phyloP scores from a whole-genome alignment of 768 basidiomycete genomes.

The Plicaturopsis crispa region DNA sequence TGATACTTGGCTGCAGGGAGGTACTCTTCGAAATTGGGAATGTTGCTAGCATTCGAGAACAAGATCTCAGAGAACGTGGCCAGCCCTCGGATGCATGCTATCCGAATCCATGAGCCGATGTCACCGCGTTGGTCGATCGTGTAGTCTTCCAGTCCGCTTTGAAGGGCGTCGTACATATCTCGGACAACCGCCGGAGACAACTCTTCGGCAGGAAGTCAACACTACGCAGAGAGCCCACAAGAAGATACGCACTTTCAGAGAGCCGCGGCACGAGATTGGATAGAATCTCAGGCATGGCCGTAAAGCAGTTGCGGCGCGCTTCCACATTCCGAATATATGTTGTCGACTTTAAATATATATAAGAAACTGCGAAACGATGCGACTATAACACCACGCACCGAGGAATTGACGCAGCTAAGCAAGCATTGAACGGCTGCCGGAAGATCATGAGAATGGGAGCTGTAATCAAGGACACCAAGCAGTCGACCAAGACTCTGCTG shows the following conservation, averaged over 20 bases:
- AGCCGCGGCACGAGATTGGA: conserved; percentile 22
- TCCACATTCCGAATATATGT: conserved; percentile 40
- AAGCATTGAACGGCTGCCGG: conserved; percentile 49
- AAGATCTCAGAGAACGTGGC: conserved; percentile 45
- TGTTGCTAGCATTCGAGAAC: conserved; percentile 31
- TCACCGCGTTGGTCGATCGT: conserved; percentile 93
- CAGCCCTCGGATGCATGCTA: conserved; percentile 66
- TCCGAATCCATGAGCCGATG: conserved; percentile 92
- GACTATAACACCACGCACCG: conserved; percentile 31
- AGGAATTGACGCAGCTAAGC: conserved; percentile 47
- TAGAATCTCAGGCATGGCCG: conserved; percentile 23
- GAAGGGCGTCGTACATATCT: conserved; percentile 45
- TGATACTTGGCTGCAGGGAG: conserved; percentile 54
- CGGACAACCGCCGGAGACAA: conserved; percentile 37
- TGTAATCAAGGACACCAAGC: conserved; percentile 65
- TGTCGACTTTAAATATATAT: conserved; percentile 21
- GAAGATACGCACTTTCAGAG: conserved; percentile 32
- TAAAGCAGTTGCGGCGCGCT: conserved; percentile 48
- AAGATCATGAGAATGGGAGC: conserved; percentile 43
- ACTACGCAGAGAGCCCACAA: conserved; percentile 6
- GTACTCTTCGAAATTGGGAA: conserved; percentile 46
- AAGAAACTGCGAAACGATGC: conserved; percentile 12
- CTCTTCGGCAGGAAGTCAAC: conserved; percentile 27
- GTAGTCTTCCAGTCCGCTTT: conserved; percentile 84
- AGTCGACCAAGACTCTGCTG: conserved; percentile 72